Conservation (phyloP, 768 basidiomycete genomes). For the Lactifluus hygrophoroides region DNA sequence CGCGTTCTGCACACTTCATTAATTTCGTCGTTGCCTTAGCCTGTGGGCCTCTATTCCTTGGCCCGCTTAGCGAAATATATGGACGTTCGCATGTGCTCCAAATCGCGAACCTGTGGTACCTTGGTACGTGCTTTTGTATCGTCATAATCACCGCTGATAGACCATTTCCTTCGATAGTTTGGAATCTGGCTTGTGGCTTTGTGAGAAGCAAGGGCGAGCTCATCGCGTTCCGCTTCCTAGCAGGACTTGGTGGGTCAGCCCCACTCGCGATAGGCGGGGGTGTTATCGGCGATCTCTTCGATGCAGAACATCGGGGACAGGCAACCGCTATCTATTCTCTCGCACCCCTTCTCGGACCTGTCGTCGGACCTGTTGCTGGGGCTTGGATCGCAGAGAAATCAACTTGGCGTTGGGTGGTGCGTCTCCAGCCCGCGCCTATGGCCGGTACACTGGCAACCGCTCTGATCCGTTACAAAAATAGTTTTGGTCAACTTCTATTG, state of each 20-base stretch:
- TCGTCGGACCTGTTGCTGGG: conserved; percentile 55
- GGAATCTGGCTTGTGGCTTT: conserved; percentile 54
- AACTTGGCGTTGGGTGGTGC: conserved; percentile 68
- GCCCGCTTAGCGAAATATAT: conserved; percentile 64
- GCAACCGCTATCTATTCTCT: conserved; percentile 59
- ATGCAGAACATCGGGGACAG: conserved; percentile 51
- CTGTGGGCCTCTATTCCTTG: conserved; percentile 38
- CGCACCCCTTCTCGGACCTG: conserved; percentile 58
- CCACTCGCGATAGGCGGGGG: conserved; percentile 61
- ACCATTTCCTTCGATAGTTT: conserved; percentile 28
- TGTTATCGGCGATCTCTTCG: conserved; percentile 56
- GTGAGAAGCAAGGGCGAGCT: conserved; percentile 49
- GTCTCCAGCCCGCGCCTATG: conserved; percentile 19
- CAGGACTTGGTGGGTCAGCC: conserved; percentile 67
- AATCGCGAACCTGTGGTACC: conserved; percentile 53
- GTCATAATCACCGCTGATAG: neutral
- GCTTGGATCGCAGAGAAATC: conserved; percentile 57
- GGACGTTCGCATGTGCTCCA: conserved; percentile 59
- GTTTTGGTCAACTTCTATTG: conserved; percentile 65
- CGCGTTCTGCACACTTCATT: neutral
- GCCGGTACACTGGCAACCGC: neutral
- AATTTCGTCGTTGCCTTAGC: conserved; percentile 27
- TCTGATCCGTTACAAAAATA: conserved; percentile 21
- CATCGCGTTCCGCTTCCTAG: conserved; percentile 58
- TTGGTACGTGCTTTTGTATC: conserved; percentile 34